Evolutionary conservation across 495 filamentous ascomycete genomes (phyloP).

Genomic region (Penicillium goetzii): DNA sequence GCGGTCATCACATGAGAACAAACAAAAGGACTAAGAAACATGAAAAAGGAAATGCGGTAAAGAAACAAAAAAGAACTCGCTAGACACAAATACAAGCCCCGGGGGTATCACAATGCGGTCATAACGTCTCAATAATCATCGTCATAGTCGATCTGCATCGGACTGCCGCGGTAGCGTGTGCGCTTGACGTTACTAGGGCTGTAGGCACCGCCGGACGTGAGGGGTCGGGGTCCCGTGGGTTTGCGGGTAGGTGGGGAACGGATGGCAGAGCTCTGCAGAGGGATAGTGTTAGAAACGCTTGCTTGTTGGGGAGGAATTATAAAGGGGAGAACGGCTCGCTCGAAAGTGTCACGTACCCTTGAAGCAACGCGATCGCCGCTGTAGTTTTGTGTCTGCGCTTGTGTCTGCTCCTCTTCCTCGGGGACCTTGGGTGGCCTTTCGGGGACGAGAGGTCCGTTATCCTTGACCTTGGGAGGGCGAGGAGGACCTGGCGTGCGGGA

Average conservation of each 20-base stretch:
- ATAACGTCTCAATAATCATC: conserved; percentile 37
- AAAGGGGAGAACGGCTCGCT: not conserved
- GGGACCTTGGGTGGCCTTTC: conserved; percentile 50
- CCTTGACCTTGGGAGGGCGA: conserved; percentile 57
- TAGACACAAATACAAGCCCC: conserved; percentile 24
- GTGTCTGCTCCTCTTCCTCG: conserved; percentile 41
- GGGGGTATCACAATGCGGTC: conserved; percentile 34
- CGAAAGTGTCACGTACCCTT: conserved; percentile 36
- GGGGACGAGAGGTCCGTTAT: conserved; percentile 56
- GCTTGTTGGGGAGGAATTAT: not conserved
- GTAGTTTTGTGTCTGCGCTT: conserved; percentile 16
- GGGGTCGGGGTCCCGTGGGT: conserved; percentile 58
- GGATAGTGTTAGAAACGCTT: not conserved
- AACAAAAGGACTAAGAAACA: conserved; percentile 12
- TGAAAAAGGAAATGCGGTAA: conserved; percentile 18
- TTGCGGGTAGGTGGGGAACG: conserved; percentile 55
- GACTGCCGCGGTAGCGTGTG: conserved; percentile 51
- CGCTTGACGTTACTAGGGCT: conserved; percentile 51
- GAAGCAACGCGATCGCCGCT: conserved; percentile 47
- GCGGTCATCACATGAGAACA: conserved; percentile 4
- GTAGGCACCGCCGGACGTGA: conserved; percentile 50
- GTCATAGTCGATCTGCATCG: conserved; percentile 52
- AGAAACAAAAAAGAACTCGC: conserved; percentile 13
- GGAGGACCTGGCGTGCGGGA: conserved; percentile 44
- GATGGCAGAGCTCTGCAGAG: conserved; percentile 43